These are phyloP conservation scores for Spathaspora jeffriesii DNA, from an alignment of 1,139 yeast species.

Conservation along the genomic window DNA sequence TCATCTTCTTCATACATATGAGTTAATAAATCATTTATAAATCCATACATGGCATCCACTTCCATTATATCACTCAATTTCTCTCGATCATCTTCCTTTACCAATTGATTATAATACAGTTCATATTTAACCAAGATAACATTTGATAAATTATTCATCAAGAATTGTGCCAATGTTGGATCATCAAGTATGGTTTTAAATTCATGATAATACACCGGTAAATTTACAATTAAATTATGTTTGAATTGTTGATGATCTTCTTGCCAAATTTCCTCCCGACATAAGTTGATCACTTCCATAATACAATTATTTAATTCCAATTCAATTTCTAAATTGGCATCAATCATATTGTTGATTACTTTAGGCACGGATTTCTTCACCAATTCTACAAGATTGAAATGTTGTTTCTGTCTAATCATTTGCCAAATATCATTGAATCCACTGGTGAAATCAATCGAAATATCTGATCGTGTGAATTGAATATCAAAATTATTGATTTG, in stretches of 20 bases:
- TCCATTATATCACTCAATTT: constrained; percentile 48
- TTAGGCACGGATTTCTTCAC: constrained; percentile 77
- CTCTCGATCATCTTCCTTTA: constrained; percentile 16
- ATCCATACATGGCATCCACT: constrained; percentile 53
- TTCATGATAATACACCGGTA: constrained; percentile 57
- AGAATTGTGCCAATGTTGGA: constrained; percentile 27
- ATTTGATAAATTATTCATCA: constrained; percentile 32
- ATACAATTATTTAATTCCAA: constrained; percentile 71
- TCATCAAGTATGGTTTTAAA: constrained; percentile 50
- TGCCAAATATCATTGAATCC: constrained; percentile 65
- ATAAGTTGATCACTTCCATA: constrained; percentile 54
- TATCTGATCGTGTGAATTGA: constrained; percentile 70
- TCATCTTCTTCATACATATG: constrained; percentile 22
- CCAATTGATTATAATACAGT: constrained; percentile 23
- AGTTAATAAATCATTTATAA: constrained; percentile 27
- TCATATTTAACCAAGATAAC: constrained; percentile 34
- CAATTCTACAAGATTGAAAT: constrained; percentile 46
- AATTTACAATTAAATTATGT: constrained; percentile 46
- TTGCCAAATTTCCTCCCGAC: constrained; percentile 36
- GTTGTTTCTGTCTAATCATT: constrained; percentile 39
- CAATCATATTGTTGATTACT: constrained; percentile 83
- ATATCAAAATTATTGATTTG: constrained; percentile 82
- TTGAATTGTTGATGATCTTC: constrained; percentile 38
- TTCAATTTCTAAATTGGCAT: constrained; percentile 79
- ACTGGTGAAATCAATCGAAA: constrained; percentile 73